Conservation (phyloP, 192 early-diverging fungal species). For the Jimgerdemannia lactiflua region DNA sequence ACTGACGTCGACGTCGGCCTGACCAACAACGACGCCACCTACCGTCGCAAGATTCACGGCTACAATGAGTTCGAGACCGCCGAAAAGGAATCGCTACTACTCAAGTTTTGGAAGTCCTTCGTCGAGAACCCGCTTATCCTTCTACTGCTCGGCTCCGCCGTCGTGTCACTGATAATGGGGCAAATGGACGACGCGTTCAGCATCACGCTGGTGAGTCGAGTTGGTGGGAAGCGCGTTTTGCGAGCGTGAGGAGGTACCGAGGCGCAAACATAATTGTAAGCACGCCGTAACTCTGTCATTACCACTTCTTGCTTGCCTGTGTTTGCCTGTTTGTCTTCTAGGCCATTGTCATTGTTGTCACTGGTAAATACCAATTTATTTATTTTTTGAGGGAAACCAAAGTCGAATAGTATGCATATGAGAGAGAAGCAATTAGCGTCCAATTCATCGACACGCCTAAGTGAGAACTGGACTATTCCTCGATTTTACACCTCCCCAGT, state of each 20-base stretch:
- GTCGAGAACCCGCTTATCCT: constrained; percentile 79
- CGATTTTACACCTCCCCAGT: constrained; percentile 39
- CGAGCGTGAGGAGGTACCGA: neutral
- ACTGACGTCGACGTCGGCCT: constrained; percentile 42
- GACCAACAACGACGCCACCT: constrained; percentile 29
- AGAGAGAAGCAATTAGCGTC: neutral
- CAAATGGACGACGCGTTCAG: constrained; percentile 82
- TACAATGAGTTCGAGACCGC: constrained; percentile 66
- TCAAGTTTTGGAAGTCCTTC: constrained; percentile 85
- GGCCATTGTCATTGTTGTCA: constrained; percentile 75
- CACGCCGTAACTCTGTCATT: neutral
- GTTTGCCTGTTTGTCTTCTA: constrained; percentile 8
- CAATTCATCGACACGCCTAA: neutral
- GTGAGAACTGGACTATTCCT: neutral
- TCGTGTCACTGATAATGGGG: constrained; percentile 69
- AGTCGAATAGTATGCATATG: no score
- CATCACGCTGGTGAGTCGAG: constrained; percentile 64
- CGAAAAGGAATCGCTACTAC: constrained; percentile 60
- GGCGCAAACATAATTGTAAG: neutral
- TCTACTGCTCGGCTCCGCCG: constrained; percentile 70
- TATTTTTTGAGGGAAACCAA: no score
- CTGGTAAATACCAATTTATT: constrained; percentile 38
- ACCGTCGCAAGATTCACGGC: constrained; percentile 47
- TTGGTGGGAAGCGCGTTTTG: neutral
- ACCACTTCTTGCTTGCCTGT: neutral